Evolutionary conservation across 2,329 filamentous ascomycete genomes (phyloP), one percentile per base, ranked within the genome.

Genomic region (Rhinocladiella similis): DNA sequence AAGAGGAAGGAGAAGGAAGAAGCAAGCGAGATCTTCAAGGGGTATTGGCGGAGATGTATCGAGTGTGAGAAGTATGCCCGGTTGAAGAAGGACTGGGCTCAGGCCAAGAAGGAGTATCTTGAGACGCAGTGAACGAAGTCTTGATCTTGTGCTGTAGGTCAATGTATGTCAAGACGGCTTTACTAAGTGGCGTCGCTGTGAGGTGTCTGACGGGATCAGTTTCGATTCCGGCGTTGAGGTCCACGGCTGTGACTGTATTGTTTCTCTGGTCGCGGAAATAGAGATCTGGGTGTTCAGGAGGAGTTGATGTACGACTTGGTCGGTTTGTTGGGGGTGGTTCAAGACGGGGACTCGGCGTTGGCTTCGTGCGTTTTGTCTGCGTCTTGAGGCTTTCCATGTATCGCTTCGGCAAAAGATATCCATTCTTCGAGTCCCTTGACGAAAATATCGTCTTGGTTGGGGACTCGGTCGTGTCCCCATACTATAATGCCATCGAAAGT

Each of bases 341-440:
- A 20, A 29, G 19, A 27, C 7, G 10, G 13, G 12, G 25, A 33
- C 25, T 16, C 19, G 36, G 13, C 7, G 20, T 4, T 14, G 4
- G 43, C 25, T 22, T 20, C 16, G 3, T 1, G 46, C 50, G 16
- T n/a, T 22, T 54, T 43, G 33, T 18, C 36, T 4, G 45, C 3
- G 12, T 38, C 29, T 7, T 5, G 7, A 10, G 47, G 43, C 25
- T 48, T 45, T 10, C 56, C 56, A 71, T 80, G 66, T 72, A 91
- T 87, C 70, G 82, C 80, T 62, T 87, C 83, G 10, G 91, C 83
- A 69, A 92, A 83, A 10, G 78, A 77, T 55, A 95, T 77, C 91
- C 91, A 96, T 72, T 96, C 91, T 63, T 87, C 82, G 42, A 96
- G 75, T 0, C 87, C 85, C 69, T 88, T 87, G 3, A 90, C 77